Conservation (phyloP, 176 grass and related monocot genomes). For the Zoysia japonica region DNA sequence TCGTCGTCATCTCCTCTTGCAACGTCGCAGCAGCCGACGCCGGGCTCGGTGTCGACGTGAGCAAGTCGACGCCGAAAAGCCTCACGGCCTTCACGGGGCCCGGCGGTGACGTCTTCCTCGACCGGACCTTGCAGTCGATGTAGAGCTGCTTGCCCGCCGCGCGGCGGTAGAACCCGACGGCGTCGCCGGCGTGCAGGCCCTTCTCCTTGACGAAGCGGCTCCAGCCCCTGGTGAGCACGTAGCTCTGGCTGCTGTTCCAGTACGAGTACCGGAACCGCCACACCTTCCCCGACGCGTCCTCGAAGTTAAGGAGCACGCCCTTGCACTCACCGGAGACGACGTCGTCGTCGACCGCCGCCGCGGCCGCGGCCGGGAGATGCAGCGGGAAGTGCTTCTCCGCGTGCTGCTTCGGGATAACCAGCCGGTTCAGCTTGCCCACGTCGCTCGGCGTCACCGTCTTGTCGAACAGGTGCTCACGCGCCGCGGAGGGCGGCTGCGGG, state of each 20-base stretch:
- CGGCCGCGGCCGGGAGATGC: not conserved
- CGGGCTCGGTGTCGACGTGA: slow-evolving; percentile 14
- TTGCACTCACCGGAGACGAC: slow-evolving; percentile 44
- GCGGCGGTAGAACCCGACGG: slow-evolving; percentile 70
- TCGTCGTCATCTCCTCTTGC: slow-evolving; percentile 2
- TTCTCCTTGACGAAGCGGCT: slow-evolving; percentile 97
- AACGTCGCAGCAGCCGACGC: not conserved
- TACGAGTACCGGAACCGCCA: slow-evolving; percentile 96
- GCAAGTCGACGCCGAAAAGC: slow-evolving; percentile 80
- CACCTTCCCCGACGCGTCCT: slow-evolving; percentile 72
- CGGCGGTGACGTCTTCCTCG: not conserved
- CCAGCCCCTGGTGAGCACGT: slow-evolving; percentile 96
- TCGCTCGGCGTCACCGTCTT: slow-evolving; percentile 95
- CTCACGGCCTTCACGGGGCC: slow-evolving; percentile 26
- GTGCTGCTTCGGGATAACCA: slow-evolving; percentile 97
- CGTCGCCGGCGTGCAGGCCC: slow-evolving; percentile 67
- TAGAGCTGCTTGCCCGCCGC: slow-evolving; percentile 55
- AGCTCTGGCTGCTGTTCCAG: slow-evolving; percentile 99
- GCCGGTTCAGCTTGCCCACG: slow-evolving; percentile 91
- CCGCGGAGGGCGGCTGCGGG: not conserved
- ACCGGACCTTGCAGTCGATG: slow-evolving; percentile 72
- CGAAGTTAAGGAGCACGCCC: slow-evolving; percentile 86
- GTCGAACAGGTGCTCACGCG: slow-evolving; percentile 81
- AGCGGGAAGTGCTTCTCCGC: slow-evolving; percentile 93
- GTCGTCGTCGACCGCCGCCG: slow-evolving; percentile 47